Base-by-base conservation (phyloP, 305 asterid species). In the Fraxinus sp. region DNA sequence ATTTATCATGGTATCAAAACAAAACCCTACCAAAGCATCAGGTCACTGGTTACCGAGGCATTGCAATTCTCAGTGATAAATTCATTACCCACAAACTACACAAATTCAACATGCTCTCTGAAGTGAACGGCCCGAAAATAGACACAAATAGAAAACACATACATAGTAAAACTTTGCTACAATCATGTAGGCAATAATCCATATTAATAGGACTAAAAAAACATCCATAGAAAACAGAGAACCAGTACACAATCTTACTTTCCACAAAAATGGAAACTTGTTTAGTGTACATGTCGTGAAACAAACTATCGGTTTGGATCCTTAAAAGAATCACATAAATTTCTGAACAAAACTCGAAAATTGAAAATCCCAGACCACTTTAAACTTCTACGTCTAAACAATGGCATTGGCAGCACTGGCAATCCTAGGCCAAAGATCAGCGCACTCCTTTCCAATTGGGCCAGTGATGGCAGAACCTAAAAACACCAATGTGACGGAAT, bases 371-470 rank as follows among this genome's bases (percentile, higher is more conserved):
- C 22, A 57, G 9, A 4, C 2, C 16, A 28, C 24, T 3, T 71
- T 71, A n/a, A 77, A 73, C 82, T 77, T 36, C 36, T 73, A 79
- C 57, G 55, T 68, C 86, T 90, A 91, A 73, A 91, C 94, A 4
- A 91, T 91, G 32, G 94, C 94, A 84, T 91, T 91, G 74, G 94
- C 92, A 20, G 94, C 92, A 30, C 94, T 91, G 8, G 94, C 94
- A 84, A 91, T 89, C 83, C 94, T 89, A 2, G 94, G 94, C 94
- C 94, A 91, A 6, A 91, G 90, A 87, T 91, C 94, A 66, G 94
- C 94, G 26, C 94, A 91, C 76, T 91, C 94, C 85, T 91, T 91
- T 77, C 94, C 94, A 5, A 91, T 91, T 13, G 94, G 94, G 9
- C 94, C 94, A 33, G 94, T 91, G 62, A 91, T 91, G 1, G 94